phyloP scores from a whole-genome alignment of 2,329 filamentous ascomycete species.

The Alternaria arbusti region DNA sequence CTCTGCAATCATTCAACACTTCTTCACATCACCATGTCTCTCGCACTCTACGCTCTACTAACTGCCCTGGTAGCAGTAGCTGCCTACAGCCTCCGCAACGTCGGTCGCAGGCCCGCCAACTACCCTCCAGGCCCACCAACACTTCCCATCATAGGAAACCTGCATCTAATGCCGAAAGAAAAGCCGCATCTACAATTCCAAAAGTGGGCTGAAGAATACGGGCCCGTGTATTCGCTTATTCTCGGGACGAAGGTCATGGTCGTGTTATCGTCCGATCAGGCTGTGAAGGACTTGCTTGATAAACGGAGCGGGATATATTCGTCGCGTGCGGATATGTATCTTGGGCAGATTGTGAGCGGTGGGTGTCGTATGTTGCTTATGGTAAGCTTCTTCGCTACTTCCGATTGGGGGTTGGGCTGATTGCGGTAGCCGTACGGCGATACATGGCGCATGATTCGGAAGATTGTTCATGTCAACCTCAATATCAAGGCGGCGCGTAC shows the following conservation, averaged over 20 bases:
- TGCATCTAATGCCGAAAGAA: slow-evolving; percentile 56
- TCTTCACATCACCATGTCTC: slow-evolving; percentile 1
- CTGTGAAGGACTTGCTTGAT: slow-evolving; percentile 61
- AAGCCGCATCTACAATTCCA: slow-evolving; percentile 56
- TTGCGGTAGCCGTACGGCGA: slow-evolving; percentile 17
- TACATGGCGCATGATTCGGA: slow-evolving; percentile 25
- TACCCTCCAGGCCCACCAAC: slow-evolving; percentile 61
- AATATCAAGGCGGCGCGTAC: slow-evolving; percentile 26
- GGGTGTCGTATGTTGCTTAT: slow-evolving; percentile 18
- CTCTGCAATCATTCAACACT: neutral
- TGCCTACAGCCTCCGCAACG: slow-evolving; percentile 11
- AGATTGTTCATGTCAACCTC: slow-evolving; percentile 25
- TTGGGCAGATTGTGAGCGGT: slow-evolving; percentile 16
- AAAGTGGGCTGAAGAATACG: slow-evolving; percentile 61
- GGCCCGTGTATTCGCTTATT: slow-evolving; percentile 59
- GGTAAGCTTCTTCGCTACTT: neutral
- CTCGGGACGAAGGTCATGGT: slow-evolving; percentile 57
- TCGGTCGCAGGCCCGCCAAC: slow-evolving; percentile 40
- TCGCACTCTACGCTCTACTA: neutral
- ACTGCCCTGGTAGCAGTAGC: neutral
- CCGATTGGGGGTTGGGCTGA: neutral
- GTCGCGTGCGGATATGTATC: slow-evolving; percentile 47
- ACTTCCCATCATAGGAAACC: slow-evolving; percentile 59
- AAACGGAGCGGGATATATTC: slow-evolving; percentile 60
- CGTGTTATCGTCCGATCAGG: slow-evolving; percentile 54